Base-by-base conservation (phyloP, 345 rosid genomes). In the Sonneratia alba region DNA sequence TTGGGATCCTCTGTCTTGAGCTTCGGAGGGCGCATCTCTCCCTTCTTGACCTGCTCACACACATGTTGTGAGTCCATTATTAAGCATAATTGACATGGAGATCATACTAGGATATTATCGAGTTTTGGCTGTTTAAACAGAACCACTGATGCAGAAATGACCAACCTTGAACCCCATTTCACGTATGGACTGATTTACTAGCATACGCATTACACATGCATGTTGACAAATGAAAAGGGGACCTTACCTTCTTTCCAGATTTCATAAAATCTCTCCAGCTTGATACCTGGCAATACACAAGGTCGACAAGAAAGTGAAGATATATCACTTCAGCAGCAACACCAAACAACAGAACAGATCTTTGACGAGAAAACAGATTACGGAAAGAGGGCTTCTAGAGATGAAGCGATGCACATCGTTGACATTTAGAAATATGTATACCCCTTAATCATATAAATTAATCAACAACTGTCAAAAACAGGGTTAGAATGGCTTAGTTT, bases 1-100 rank as follows among this genome's bases (percentile, higher is more conserved):
- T 92, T 95, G 22, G 99, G 99, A 84, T 95, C 99, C 82, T 95
- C 98, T 0, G 98, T 95, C 89, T 95, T 95, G 68, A 92, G 87
- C 77, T 95, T 92, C 3, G 99, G 99, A 14, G 99, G 97, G 3
- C 97, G 91, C 16, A 82, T 84, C 76, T 92, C 98, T 77, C 97
- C 97, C 73, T 92, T 95, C 78, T 95, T 92, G 27, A 83, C 93
- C 97, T 89, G 86, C 71, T 47, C 51, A 47, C 5, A 47, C 13
- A 47, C 15, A 47, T 47, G 9, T 4, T 8, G 51, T 13, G 51
- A 47, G 45, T 42, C 15, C 51, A 9, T 47, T 47, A 47, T 47
- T 47, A 8, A 9, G 9, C 51, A 47, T 47, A 47, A 8, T 13
- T 2, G 2, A 47, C 13, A 2, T 47, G 51, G 18, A 53, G 59